These are phyloP conservation scores for Boletellus ananas DNA, from an alignment of 768 basidiomycete genomes.

Conservation along the genomic window DNA sequence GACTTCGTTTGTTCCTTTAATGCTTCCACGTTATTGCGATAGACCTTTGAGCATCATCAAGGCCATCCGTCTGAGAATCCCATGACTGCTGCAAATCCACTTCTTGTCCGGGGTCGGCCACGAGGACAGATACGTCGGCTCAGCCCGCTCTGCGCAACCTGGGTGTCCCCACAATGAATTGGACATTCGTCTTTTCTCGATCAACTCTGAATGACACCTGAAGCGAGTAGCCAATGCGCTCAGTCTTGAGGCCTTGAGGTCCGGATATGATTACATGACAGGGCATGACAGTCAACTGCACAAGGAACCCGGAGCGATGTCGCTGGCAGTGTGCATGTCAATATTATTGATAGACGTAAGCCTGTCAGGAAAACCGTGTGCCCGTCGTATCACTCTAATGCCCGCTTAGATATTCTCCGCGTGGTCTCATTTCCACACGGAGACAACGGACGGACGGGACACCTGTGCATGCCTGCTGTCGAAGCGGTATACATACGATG, in stretches of 20 bases:
- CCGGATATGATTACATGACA: slow-evolving; percentile 32
- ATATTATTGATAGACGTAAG: slow-evolving; percentile 38
- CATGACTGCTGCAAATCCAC: slow-evolving; percentile 39
- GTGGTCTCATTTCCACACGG: slow-evolving; percentile 25
- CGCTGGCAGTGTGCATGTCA: slow-evolving; percentile 26
- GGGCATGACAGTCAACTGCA: slow-evolving; percentile 25
- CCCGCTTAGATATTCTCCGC: slow-evolving; percentile 38
- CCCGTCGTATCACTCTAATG: slow-evolving; percentile 9
- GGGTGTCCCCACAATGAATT: slow-evolving; percentile 15
- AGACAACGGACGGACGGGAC: slow-evolving; percentile 20
- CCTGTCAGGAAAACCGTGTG: slow-evolving; percentile 10
- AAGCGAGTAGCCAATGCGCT: slow-evolving; percentile 30
- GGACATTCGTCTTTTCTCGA: slow-evolving; percentile 39
- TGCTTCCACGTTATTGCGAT: slow-evolving; percentile 42
- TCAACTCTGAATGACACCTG: slow-evolving; percentile 15
- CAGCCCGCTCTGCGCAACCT: slow-evolving; percentile 34
- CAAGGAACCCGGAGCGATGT: slow-evolving; percentile 30
- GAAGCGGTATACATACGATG: slow-evolving; percentile 27
- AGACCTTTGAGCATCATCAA: slow-evolving; percentile 45
- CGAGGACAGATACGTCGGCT: slow-evolving; percentile 34
- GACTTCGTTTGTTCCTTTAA: slow-evolving; percentile 28
- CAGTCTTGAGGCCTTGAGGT: slow-evolving; percentile 34
- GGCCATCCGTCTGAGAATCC: slow-evolving; percentile 43
- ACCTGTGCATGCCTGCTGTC: slow-evolving; percentile 35
- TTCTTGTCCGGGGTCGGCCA: slow-evolving; percentile 39